A percentile compares a stretch with the other conserved stretches of the same genome.
Evolutionary conservation across 2,329 filamentous ascomycete species (phyloP).

Genomic region (Penicillium vulpinum): DNA sequence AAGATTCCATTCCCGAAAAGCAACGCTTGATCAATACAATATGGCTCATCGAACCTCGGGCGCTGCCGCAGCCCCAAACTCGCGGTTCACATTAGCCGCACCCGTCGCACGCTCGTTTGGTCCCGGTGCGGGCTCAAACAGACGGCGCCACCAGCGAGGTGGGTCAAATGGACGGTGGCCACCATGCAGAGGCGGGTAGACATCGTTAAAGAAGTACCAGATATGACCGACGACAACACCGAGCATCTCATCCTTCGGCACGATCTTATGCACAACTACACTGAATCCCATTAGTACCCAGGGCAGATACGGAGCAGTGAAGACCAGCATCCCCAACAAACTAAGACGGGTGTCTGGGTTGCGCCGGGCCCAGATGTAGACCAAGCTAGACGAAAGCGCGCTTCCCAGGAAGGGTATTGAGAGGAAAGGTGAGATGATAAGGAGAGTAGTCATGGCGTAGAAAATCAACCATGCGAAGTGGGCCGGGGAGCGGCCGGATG

Average conservation of each 20-base stretch:
- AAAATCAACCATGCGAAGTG: constrained; percentile 93
- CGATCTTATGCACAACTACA: constrained; percentile 80
- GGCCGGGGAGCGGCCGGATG: constrained; percentile 84
- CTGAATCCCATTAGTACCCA: constrained; percentile 96
- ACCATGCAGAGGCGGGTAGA: constrained; percentile 87
- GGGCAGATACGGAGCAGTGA: constrained; percentile 89
- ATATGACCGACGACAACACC: constrained; percentile 93
- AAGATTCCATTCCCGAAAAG: background rate
- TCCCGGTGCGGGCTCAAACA: constrained; percentile 61
- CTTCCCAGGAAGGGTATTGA: constrained; percentile 94
- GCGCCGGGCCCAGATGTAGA: constrained; percentile 96
- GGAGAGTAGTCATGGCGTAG: constrained; percentile 77
- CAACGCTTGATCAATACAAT: background rate
- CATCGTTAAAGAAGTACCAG: constrained; percentile 97
- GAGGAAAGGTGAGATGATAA: constrained; percentile 80
- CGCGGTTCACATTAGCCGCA: constrained; percentile 31
- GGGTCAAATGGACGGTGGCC: constrained; percentile 85
- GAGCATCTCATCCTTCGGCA: constrained; percentile 95
- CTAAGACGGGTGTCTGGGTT: constrained; percentile 90
- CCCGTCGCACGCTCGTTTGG: constrained; percentile 21
- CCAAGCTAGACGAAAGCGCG: constrained; percentile 84
- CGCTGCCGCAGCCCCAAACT: constrained; percentile 36
- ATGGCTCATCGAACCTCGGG: constrained; percentile 33
- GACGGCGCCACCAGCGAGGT: constrained; percentile 80
- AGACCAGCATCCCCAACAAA: constrained; percentile 83